phyloP scores from a whole-genome alignment of 805 yeast genomes.

The Candida gorgasii region DNA sequence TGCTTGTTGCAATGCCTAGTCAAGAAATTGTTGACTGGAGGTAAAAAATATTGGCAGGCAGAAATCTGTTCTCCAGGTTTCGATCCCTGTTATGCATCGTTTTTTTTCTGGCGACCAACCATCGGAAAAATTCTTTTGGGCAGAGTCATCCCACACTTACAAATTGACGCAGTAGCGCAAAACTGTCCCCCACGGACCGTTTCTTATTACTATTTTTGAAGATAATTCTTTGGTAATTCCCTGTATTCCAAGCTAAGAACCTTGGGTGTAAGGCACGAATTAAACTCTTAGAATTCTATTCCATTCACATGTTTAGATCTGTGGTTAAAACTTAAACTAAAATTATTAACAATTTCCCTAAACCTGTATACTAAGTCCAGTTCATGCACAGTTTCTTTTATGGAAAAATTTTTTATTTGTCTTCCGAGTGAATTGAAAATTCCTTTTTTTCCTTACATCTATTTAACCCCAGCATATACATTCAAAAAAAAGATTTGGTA shows the following conservation, averaged over 20 bases:
- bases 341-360: background rate
- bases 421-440: constrained; percentile 1
- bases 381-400: background rate
- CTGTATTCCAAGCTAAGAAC: too few relatives aligned
- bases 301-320: background rate
- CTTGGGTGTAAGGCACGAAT: too few relatives aligned
- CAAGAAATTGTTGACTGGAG: too few relatives aligned
- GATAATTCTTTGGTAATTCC: too few relatives aligned
- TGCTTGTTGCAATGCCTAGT: too few relatives aligned
- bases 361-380: background rate
- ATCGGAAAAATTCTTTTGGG: constrained; percentile 8
- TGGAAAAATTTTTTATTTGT: constrained; percentile 5
- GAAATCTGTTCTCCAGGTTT: too few relatives aligned
- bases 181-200: too few relatives aligned
- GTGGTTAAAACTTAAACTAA: too few relatives aligned
- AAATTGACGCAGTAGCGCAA: constrained; percentile 1
- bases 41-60: too few relatives aligned
- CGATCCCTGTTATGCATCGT: background rate
- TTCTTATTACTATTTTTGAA: too few relatives aligned
- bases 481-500: background rate
- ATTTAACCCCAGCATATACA: constrained; percentile 5
- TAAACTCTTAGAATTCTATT: too few relatives aligned
- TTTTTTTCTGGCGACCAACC: background rate
- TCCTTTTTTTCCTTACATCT: background rate
- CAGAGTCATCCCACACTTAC: constrained; percentile 5